These are phyloP conservation scores for Solanum lycopersicoides DNA, from an alignment of 257 asterid species.

Conservation along the genomic window DNA sequence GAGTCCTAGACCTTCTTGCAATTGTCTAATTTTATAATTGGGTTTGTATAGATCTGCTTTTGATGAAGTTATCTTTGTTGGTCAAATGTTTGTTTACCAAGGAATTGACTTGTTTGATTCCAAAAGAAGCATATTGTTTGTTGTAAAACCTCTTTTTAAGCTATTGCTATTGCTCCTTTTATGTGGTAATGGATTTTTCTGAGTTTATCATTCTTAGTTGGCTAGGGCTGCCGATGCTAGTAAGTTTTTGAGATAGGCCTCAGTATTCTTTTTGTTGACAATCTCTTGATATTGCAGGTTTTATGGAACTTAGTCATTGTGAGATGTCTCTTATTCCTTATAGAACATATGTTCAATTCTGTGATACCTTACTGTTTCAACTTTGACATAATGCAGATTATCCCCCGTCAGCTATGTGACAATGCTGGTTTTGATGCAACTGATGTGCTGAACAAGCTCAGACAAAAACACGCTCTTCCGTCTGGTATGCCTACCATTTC, in stretches of 20 bases:
- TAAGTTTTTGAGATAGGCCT: neutral
- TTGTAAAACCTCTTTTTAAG: neutral
- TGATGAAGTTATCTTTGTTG: neutral
- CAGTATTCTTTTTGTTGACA: neutral
- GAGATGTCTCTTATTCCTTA: neutral
- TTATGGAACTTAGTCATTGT: neutral
- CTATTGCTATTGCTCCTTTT: neutral
- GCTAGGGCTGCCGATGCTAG: neutral
- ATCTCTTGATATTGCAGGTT: neutral
- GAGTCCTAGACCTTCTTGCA: neutral
- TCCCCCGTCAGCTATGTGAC: constrained; percentile 59
- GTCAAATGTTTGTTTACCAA: neutral
- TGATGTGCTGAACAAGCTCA: constrained; percentile 86
- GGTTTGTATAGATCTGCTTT: neutral
- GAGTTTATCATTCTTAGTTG: neutral
- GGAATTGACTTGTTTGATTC: neutral
- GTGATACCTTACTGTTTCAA: neutral
- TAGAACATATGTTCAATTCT: neutral
- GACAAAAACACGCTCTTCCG: constrained; percentile 90
- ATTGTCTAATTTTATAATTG: neutral
- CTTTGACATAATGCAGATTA: constrained; percentile 25
- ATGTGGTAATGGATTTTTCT: neutral
- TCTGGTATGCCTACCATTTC: constrained; percentile 46
- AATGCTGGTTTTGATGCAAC: constrained; percentile 92
- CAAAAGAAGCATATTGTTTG: neutral